phyloP scores from a whole-genome alignment of 2,329 filamentous ascomycete species.

The Alternaria brassicicola region DNA sequence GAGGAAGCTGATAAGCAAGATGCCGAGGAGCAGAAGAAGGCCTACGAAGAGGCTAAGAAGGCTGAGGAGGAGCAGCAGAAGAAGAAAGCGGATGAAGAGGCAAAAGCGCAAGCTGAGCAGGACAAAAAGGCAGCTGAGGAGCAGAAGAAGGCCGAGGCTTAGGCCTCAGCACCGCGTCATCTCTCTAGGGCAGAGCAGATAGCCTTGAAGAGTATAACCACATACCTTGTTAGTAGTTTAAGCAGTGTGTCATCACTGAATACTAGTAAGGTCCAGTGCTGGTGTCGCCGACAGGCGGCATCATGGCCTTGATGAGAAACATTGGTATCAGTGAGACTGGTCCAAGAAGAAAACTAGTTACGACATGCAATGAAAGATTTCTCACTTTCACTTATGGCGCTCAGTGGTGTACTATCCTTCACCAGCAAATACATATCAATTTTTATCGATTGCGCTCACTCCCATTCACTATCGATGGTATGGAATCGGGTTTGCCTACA shows the following conservation, averaged over 20 bases:
- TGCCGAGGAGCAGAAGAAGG: not conserved
- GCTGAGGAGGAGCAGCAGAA: not conserved
- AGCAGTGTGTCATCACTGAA: not conserved
- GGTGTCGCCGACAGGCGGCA: not conserved
- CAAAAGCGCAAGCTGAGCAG: not conserved
- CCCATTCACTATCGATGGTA: too few species aligned
- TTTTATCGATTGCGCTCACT: not conserved
- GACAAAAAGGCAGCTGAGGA: not conserved
- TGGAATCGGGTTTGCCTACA: not conserved
- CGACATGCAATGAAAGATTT: conserved; percentile 6
- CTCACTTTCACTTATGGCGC: not conserved
- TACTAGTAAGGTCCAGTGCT: not conserved
- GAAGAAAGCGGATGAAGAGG: not conserved
- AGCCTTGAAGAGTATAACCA: not conserved
- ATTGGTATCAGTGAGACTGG: conserved; percentile 22
- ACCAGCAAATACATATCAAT: not conserved
- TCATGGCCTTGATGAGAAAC: not conserved
- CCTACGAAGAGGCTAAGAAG: conserved; percentile 1
- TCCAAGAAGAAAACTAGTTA: conserved; percentile 17
- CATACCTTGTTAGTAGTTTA: not conserved
- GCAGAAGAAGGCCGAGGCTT: not conserved
- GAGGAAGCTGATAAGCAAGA: not conserved
- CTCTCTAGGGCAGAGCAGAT: not conserved
- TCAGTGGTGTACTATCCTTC: not conserved
- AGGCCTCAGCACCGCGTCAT: not conserved